phyloP scores from a whole-genome alignment of 371 early-diverging fungal genomes.

The Chytridium lagenaria region DNA sequence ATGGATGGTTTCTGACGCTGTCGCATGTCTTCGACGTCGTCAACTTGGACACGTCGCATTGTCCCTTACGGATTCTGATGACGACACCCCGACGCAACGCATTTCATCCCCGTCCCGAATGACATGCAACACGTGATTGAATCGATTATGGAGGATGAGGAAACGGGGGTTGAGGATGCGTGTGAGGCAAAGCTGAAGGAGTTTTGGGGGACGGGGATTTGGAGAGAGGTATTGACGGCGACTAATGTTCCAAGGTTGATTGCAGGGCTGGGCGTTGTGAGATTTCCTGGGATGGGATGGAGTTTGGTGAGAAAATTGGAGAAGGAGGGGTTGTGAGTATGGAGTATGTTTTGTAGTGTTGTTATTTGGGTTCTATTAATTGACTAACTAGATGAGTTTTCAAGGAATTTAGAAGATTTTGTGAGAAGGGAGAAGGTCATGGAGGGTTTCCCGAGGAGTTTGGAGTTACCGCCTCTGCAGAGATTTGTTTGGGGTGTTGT shows the following conservation, averaged over 20 bases:
- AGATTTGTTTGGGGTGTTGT: neutral
- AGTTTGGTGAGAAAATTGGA: neutral
- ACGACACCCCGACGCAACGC: neutral
- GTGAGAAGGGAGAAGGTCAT: neutral
- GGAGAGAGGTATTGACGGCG: neutral
- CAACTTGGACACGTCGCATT: neutral
- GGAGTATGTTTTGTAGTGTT: neutral
- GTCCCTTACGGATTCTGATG: no score
- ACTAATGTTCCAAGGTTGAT: neutral
- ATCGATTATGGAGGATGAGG: neutral
- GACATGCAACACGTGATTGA: neutral
- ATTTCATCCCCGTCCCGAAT: neutral
- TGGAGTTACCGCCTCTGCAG: neutral
- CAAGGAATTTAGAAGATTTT: slow-evolving; percentile 1
- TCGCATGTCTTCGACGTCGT: neutral
- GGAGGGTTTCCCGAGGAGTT: neutral
- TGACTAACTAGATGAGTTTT: neutral
- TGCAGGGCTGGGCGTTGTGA: neutral
- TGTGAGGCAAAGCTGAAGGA: neutral
- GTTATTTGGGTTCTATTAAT: neutral
- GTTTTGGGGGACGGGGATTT: neutral
- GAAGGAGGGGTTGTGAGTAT: slow-evolving; percentile 4
- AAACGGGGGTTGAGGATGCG: neutral
- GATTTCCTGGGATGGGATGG: slow-evolving; percentile 1
- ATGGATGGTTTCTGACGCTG: neutral